These are phyloP conservation scores for Cyclotella choctawhatcheeana DNA, from an alignment of 108 stramenopile species.

Conservation along the genomic window DNA sequence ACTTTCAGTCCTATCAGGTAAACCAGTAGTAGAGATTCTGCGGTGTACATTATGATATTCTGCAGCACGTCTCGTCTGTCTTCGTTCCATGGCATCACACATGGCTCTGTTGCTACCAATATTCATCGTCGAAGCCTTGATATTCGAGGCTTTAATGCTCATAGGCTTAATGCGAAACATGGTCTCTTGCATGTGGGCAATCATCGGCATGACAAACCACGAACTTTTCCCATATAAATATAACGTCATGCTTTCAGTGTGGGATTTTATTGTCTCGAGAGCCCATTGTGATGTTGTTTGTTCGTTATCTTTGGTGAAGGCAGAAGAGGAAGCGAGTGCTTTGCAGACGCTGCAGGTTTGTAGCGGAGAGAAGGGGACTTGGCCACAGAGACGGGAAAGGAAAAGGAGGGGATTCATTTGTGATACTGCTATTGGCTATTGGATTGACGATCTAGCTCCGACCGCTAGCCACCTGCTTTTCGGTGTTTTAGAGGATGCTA, in stretches of 20 bases:
- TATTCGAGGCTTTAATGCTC: slow-evolving; percentile 1
- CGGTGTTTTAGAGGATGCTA: too few species aligned
- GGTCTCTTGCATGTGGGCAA: slow-evolving; percentile 24
- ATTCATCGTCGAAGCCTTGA: neutral
- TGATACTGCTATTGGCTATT: too few species aligned
- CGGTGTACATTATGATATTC: neutral
- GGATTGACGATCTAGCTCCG: too few species aligned
- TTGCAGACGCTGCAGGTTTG: slow-evolving; percentile 11
- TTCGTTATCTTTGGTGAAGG: slow-evolving; percentile 8
- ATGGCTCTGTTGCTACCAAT: slow-evolving; percentile 5
- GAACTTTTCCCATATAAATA: slow-evolving; percentile 14
- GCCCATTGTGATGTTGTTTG: slow-evolving; percentile 30
- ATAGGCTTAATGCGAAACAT: slow-evolving; percentile 3
- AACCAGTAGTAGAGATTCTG: neutral
- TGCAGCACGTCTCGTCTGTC: neutral
- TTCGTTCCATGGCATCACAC: slow-evolving; percentile 16
- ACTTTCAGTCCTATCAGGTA: neutral
- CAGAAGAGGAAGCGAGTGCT: slow-evolving; percentile 20
- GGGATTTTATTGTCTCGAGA: slow-evolving; percentile 10
- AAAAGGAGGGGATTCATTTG: slow-evolving; percentile 27
- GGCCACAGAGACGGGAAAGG: slow-evolving; percentile 12
- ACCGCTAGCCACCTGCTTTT: too few species aligned
- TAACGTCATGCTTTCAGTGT: slow-evolving; percentile 16
- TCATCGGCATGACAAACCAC: slow-evolving; percentile 35
- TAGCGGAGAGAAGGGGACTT: slow-evolving; percentile 8